Evolutionary conservation across 2,329 filamentous ascomycete genomes (phyloP).

Genomic region (Epicoccum nigrum): DNA sequence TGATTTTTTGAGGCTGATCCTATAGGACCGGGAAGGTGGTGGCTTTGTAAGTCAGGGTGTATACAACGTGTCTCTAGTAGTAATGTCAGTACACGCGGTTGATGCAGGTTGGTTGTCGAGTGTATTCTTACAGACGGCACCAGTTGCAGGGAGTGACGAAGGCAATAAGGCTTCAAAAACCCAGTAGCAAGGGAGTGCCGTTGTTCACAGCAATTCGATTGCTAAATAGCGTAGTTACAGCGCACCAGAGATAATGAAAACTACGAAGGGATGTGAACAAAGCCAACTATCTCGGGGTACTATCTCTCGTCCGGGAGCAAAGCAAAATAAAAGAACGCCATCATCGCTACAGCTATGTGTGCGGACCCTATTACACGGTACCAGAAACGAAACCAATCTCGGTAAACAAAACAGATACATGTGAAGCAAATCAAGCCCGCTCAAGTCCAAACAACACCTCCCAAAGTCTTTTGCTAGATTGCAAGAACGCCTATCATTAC

Average conservation of each 20-base stretch:
- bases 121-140: no score
- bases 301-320: slow-evolving; percentile 4
- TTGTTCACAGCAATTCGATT: no score
- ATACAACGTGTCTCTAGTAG: no score
- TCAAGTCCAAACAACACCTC: slow-evolving; percentile 12
- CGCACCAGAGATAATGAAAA: not conserved
- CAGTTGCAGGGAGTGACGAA: no score
- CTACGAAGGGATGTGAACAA: slow-evolving; percentile 11
- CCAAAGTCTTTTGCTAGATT: slow-evolving; percentile 8
- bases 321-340: slow-evolving; percentile 6
- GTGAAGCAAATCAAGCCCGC: slow-evolving; percentile 16
- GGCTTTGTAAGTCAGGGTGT: no score
- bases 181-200: no score
- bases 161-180: no score
- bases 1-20: no score
- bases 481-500: slow-evolving; percentile 34
- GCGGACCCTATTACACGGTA: slow-evolving; percentile 12
- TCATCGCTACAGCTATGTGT: slow-evolving; percentile 13
- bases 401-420: slow-evolving; percentile 11
- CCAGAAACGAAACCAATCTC: slow-evolving; percentile 16
- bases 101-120: no score
- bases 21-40: no score
- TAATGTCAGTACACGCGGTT: no score
- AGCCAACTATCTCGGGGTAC: not conserved
- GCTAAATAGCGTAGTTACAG: no score